Conservation (phyloP, 2,329 filamentous ascomycete genomes). For the Trichophyton mentagrophytes region DNA sequence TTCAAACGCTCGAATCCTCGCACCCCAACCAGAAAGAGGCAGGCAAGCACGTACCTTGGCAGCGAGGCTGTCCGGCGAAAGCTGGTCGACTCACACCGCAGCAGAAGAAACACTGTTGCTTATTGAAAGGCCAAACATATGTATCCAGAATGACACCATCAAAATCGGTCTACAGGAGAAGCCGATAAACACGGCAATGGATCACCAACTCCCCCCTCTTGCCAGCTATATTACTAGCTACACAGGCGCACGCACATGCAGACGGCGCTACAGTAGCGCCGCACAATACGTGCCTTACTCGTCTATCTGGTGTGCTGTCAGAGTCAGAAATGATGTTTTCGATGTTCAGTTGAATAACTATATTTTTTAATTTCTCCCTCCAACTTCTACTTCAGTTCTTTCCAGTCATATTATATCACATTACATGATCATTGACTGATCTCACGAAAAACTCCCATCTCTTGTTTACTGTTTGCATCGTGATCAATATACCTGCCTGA, state of each 20-base stretch:
- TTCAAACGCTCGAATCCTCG: conserved; percentile 32
- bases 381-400: neutral
- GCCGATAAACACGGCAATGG: neutral
- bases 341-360: neutral
- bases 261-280: neutral
- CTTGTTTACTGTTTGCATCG: neutral
- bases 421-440: neutral
- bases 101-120: conserved; percentile 23
- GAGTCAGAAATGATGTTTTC: neutral
- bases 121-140: conserved; percentile 12
- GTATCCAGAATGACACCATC: neutral
- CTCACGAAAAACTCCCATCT: neutral
- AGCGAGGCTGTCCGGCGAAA: conserved; percentile 34
- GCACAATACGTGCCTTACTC: too few species aligned
- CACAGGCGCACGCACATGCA: too few species aligned
- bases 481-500: neutral
- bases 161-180: neutral
- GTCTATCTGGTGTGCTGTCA: neutral
- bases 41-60: conserved; percentile 25
- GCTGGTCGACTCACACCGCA: conserved; percentile 32
- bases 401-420: neutral
- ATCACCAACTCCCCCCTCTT: neutral
- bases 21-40: conserved; percentile 31
- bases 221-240: neutral
- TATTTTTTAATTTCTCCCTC: neutral